A percentile compares a stretch with the other conserved stretches of the same genome.
phyloP scores from a whole-genome alignment of 1,139 yeast species.

The Suhomyces anneliseae region DNA sequence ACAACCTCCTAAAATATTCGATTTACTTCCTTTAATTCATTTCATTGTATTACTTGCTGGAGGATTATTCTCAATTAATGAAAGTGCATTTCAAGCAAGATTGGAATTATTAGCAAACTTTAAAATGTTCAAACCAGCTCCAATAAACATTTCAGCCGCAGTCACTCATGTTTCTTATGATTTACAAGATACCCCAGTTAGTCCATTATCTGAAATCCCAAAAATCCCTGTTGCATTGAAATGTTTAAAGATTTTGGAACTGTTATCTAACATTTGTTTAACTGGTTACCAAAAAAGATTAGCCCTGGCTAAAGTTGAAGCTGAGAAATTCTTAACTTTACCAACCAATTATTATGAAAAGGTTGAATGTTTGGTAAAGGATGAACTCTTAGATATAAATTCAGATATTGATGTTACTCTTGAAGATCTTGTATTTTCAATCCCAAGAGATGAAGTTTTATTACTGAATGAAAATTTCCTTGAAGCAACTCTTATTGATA shows the following conservation, averaged over 20 bases:
- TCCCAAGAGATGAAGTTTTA: constrained; percentile 13
- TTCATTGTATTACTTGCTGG: constrained; percentile 44
- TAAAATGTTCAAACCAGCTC: constrained; percentile 33
- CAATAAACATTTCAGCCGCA: constrained; percentile 34
- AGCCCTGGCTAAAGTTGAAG: constrained; percentile 41
- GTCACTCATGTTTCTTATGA: constrained; percentile 46
- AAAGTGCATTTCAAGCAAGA: constrained; percentile 41
- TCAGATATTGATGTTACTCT: constrained; percentile 17
- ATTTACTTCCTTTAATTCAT: constrained; percentile 32
- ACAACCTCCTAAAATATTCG: neutral
- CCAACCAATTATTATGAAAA: constrained; percentile 12
- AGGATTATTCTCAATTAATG: constrained; percentile 50
- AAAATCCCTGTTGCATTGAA: constrained; percentile 28
- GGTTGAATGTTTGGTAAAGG: constrained; percentile 8
- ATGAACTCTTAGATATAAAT: constrained; percentile 9
- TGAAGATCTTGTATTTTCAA: constrained; percentile 10
- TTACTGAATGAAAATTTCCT: constrained; percentile 13
- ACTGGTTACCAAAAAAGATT: constrained; percentile 50
- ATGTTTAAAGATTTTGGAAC: constrained; percentile 37
- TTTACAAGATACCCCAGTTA: constrained; percentile 30
- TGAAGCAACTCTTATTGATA: constrained; percentile 41
- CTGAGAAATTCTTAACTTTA: constrained; percentile 13
- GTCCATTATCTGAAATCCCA: constrained; percentile 36
- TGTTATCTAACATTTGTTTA: constrained; percentile 39
- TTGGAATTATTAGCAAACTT: constrained; percentile 45